Base-by-base conservation (phyloP, 2,329 filamentous ascomycete species). In the Cladophialophora psammophila region DNA sequence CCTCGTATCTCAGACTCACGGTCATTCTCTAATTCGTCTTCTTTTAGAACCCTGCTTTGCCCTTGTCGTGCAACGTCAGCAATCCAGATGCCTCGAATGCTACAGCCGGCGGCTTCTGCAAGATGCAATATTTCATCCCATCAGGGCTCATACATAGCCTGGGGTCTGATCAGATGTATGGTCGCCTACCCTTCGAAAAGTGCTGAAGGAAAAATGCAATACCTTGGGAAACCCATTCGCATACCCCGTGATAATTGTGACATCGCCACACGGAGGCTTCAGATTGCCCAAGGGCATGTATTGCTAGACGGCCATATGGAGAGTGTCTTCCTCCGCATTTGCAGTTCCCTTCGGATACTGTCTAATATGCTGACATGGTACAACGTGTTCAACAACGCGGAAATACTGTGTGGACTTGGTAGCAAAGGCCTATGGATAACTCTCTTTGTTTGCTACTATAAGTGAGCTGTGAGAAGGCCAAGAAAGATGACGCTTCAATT, bases 61-160 rank as follows among this genome's bases (percentile, higher is more conserved):
- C 92, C 92, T 80, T 95, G 91, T 76, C 91, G 88, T 26, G 90
- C 87, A 8, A 89, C 85, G 78, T 96, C 93, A 67, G 91, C 88
- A 67, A 94, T 92, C 90, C 90, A 94, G 72, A 96, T 92, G 64
- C 84, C 82, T 59, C 91, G 86, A 72, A 96, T 90, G 4, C 84
- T 83, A 71, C 94, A 85, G 36, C 82, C 79, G 32, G 26, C 26
- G 26, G 26, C 26, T 26, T 81, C 77, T 69, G 90, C 81, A 1
- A 96, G 80, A 56, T 94, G 26, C 26, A 26, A 26, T 26, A 26
- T 26, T 26, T 26, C 91, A 63, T 92, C 90, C 90, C 92, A 96
- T 0, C 96, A 80, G 0, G 93, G 90, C 74, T 96, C 92, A 76
- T 96, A 96, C 1, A 94, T 3, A 2, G 26, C 26, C 26, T 26